Conservation (phyloP, 2,329 filamentous ascomycete genomes). For the Aschersonia sp. region DNA sequence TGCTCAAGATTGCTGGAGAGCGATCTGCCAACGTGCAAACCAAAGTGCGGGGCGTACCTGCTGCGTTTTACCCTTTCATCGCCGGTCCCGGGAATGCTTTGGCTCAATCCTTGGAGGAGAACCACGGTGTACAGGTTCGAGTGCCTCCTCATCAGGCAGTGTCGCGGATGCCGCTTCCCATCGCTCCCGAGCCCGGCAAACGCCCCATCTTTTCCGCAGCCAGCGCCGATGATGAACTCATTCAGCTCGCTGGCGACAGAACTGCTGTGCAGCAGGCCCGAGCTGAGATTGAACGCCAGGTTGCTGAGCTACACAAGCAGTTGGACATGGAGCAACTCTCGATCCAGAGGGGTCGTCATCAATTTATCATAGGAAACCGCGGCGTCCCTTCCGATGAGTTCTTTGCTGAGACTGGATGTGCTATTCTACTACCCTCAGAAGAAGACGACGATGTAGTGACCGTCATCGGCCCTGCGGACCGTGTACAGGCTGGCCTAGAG, state of each 20-base stretch:
- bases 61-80: constrained; percentile 93
- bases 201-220: constrained; percentile 57
- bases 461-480: constrained; percentile 64
- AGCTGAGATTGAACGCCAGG: constrained; percentile 66
- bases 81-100: constrained; percentile 61
- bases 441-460: constrained; percentile 74
- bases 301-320: constrained; percentile 59
- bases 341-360: constrained; percentile 77
- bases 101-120: constrained; percentile 57
- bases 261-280: constrained; percentile 65
- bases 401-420: constrained; percentile 78
- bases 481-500: constrained; percentile 61
- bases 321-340: constrained; percentile 65
- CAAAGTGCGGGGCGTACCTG: constrained; percentile 69
- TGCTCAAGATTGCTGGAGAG: constrained; percentile 78
- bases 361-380: constrained; percentile 83
- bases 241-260: constrained; percentile 77
- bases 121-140: constrained; percentile 63
- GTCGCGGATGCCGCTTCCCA: constrained; percentile 54
- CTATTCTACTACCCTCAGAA: constrained; percentile 64
- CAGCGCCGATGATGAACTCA: constrained; percentile 54
- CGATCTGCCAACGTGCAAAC: constrained; percentile 69
- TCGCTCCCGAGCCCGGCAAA: constrained; percentile 45
- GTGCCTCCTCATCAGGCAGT: constrained; percentile 73
- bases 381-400: constrained; percentile 74